phyloP scores from a whole-genome alignment of 805 yeast species.

The Teunomyces tritomae region DNA sequence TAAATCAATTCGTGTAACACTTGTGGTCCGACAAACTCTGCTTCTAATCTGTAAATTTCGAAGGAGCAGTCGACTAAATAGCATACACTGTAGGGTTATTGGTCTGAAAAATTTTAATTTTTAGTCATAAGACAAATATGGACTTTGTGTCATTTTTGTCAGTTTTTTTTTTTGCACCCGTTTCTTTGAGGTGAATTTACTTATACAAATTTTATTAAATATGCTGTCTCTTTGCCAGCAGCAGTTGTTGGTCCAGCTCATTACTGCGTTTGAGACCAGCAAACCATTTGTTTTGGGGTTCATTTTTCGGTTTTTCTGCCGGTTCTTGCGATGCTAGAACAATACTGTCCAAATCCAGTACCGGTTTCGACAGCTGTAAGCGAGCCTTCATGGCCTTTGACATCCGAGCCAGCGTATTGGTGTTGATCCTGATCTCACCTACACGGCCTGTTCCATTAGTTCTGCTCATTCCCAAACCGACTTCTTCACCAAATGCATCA shows the following conservation, averaged over 20 bases:
- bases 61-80: slow-evolving; percentile 3
- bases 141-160: slow-evolving; percentile 4
- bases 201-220: background rate
- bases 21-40: background rate
- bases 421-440: slow-evolving; percentile 33
- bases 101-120: background rate
- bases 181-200: background rate
- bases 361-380: slow-evolving; percentile 20
- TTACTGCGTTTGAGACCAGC: slow-evolving; percentile 17
- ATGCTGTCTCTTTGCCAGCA: background rate
- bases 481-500: slow-evolving; percentile 74
- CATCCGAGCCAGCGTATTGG: slow-evolving; percentile 55
- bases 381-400: slow-evolving; percentile 60
- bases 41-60: slow-evolving; percentile 3
- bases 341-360: slow-evolving; percentile 15
- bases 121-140: slow-evolving; percentile 12
- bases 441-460: slow-evolving; percentile 20
- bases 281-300: slow-evolving; percentile 15
- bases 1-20: background rate
- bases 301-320: background rate
- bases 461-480: slow-evolving; percentile 75
- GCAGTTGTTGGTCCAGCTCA: background rate
- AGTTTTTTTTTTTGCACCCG: slow-evolving; percentile 1
- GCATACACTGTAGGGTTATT: slow-evolving; percentile 1
- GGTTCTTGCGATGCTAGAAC: slow-evolving; percentile 9